These are phyloP conservation scores for Cornus suecica DNA, from an alignment of 148 eudicot genomes.

Conservation along the genomic window DNA sequence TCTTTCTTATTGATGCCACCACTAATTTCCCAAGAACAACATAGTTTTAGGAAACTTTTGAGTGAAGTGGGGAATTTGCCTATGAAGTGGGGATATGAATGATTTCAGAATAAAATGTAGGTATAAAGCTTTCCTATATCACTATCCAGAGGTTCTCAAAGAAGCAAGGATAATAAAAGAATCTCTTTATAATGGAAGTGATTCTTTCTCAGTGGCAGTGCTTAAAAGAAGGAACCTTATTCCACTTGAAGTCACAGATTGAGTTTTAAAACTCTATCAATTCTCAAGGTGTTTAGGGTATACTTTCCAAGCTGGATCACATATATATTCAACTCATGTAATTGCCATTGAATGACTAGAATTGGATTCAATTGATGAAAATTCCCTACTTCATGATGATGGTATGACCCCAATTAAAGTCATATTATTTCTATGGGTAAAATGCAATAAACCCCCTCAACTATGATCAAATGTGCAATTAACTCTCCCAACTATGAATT, in stretches of 20 bases:
- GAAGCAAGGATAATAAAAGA: conserved; percentile 24
- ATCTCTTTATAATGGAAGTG: conserved; percentile 27
- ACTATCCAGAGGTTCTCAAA: conserved; percentile 16
- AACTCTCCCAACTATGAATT: no score
- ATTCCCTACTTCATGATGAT: no score
- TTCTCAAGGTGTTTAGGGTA: conserved; percentile 2
- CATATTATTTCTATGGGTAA: no score
- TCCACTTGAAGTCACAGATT: conserved; percentile 16
- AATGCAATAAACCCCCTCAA: no score
- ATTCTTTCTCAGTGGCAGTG: conserved; percentile 33
- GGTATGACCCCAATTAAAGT: no score
- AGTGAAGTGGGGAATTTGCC: not conserved
- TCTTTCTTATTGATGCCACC: conserved; percentile 2
- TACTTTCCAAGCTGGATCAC: conserved; percentile 7
- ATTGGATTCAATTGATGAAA: no score
- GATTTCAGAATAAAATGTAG: conserved; percentile 22
- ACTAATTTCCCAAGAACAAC: not conserved
- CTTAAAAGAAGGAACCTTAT: conserved; percentile 46
- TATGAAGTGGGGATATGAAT: conserved; percentile 17
- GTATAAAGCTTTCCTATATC: conserved; percentile 26
- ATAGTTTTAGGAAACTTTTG: not conserved
- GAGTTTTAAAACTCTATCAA: not conserved
- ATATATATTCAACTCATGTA: not conserved
- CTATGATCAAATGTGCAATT: no score
- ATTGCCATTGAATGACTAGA: no score